Conservation (phyloP, 2,329 filamentous ascomycete genomes). For the Xenoacremonium recifei region DNA sequence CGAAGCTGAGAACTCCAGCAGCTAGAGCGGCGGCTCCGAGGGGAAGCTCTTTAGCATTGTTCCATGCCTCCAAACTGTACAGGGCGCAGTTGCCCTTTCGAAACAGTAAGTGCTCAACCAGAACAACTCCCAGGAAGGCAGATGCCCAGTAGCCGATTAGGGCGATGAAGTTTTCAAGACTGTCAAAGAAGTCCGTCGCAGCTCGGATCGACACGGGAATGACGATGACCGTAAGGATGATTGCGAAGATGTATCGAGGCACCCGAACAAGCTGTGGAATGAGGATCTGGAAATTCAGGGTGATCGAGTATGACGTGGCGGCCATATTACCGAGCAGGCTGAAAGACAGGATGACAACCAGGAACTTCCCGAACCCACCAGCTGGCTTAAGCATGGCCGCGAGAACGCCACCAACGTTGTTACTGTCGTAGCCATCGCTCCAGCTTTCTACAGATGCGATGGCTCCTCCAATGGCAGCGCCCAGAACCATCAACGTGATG, state of each 20-base stretch:
- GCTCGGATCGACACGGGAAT: background rate
- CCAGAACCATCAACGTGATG: constrained; percentile 31
- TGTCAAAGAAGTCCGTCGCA: background rate
- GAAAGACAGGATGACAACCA: constrained; percentile 31
- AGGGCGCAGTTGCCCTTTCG: background rate
- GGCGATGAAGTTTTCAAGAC: background rate
- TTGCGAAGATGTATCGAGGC: constrained; percentile 8
- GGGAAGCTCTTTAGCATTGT: background rate
- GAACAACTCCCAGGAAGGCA: background rate
- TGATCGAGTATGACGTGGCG: constrained; percentile 32
- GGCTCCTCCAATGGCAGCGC: constrained; percentile 32
- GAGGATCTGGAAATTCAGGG: constrained; percentile 34
- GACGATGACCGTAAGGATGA: background rate
- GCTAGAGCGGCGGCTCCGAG: background rate
- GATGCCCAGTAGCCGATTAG: background rate
- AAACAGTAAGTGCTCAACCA: background rate
- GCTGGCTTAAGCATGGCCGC: constrained; percentile 20
- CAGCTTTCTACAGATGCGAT: constrained; percentile 16
- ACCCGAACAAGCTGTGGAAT: constrained; percentile 31
- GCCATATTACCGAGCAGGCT: constrained; percentile 32
- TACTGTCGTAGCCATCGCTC: constrained; percentile 15
- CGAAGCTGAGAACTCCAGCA: background rate
- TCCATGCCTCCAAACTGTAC: background rate
- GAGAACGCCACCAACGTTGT: constrained; percentile 21
- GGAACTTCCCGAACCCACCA: constrained; percentile 23